Conservation (phyloP, 169 alveolate species). For the Ichthyophthirius multifiliis region DNA sequence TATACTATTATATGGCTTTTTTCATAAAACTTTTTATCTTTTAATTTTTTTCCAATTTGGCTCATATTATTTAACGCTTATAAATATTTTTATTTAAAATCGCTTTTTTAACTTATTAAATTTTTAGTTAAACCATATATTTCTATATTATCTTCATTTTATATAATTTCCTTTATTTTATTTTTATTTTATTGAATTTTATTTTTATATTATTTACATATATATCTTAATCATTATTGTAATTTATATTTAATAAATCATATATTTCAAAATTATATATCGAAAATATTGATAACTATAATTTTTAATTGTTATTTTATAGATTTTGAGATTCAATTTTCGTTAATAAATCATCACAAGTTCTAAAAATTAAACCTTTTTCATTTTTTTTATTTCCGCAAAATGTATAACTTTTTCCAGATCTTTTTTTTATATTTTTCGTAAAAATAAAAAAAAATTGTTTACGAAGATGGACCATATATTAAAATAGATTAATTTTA, state of each 20-base stretch:
- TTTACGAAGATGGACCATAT: not conserved
- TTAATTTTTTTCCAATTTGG: not conserved
- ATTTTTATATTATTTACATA: not conserved
- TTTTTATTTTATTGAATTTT: not conserved
- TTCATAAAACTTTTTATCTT: conserved; percentile 1
- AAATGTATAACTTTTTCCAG: not conserved
- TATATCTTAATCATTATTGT: not conserved
- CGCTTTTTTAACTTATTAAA: not conserved
- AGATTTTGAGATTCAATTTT: not conserved
- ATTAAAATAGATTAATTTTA: not conserved
- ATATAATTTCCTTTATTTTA: not conserved
- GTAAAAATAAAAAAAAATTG: not conserved
- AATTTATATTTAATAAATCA: not conserved
- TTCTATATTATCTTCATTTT: not conserved
- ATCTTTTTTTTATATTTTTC: not conserved
- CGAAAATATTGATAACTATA: not conserved
- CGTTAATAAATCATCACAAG: not conserved
- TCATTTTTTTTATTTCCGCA: not conserved
- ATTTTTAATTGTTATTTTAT: not conserved
- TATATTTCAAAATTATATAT: not conserved
- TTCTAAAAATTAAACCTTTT: not conserved
- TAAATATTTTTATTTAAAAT: not conserved
- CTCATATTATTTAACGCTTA: not conserved
- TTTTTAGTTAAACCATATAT: not conserved
- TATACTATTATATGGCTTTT: not conserved